phyloP scores from a whole-genome alignment of 83 land plant species.

The Picea engelmannii region DNA sequence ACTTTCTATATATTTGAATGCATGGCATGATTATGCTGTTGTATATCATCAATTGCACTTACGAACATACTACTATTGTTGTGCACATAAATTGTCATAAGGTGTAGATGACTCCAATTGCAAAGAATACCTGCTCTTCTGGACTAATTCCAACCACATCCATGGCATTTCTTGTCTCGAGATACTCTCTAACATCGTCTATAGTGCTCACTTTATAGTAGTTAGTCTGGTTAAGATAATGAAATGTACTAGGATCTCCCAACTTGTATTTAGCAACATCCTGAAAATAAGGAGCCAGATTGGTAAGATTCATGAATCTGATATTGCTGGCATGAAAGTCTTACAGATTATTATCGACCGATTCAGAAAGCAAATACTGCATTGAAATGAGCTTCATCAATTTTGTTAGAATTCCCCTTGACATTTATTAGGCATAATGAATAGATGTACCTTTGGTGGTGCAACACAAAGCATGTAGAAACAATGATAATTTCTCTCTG shows the following conservation, averaged over 20 bases:
- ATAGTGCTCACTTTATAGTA: conserved; percentile 80
- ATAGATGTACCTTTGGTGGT: conserved; percentile 49
- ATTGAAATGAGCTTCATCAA: neutral
- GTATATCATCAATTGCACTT: too few relatives aligned
- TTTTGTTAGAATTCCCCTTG: too few relatives aligned
- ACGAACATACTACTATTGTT: too few relatives aligned
- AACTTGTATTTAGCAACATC: conserved; percentile 80
- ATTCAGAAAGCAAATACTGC: neutral
- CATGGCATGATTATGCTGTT: too few relatives aligned
- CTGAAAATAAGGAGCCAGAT: conserved; percentile 31
- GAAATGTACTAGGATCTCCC: conserved; percentile 72
- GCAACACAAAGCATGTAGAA: conserved; percentile 97
- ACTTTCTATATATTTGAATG: too few relatives aligned
- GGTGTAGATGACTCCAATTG: too few relatives aligned
- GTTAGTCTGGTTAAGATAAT: conserved; percentile 84
- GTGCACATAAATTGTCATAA: too few relatives aligned
- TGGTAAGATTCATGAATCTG: conserved; percentile 3
- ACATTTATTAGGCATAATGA: neutral
- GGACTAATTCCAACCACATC: too few relatives aligned
- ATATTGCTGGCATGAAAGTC: neutral
- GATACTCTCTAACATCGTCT: conserved; percentile 80
- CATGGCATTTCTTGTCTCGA: too few relatives aligned
- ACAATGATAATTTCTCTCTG: conserved; percentile 95
- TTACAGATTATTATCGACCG: neutral
- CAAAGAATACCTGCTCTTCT: too few relatives aligned